A percentile compares a stretch with the other conserved stretches of the same genome.
These are phyloP conservation scores for Kodamaea ohmeri DNA, from an alignment of 1,139 yeast species.

Conservation along the genomic window DNA sequence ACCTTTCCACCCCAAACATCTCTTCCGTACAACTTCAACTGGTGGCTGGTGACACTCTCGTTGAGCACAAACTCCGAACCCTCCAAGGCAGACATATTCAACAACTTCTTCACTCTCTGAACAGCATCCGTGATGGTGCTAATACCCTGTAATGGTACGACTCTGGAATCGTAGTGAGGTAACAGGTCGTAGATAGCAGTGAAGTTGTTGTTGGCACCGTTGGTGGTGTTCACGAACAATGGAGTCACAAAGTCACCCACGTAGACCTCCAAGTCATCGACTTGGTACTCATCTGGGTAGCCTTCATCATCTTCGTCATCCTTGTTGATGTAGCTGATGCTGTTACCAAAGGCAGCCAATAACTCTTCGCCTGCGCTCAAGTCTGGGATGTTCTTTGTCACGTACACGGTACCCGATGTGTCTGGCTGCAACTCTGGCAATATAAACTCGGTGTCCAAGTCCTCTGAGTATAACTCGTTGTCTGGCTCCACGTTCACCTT, in stretches of 20 bases:
- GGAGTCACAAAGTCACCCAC: conserved; percentile 86
- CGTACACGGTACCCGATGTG: conserved; percentile 72
- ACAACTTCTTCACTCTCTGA: conserved; percentile 51
- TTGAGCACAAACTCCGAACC: conserved; percentile 67
- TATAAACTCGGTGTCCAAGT: conserved; percentile 42
- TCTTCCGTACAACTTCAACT: conserved; percentile 80
- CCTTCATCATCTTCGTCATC: conserved; percentile 90
- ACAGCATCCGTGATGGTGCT: conserved; percentile 39
- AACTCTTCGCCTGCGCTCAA: conserved; percentile 35
- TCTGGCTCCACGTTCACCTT: conserved; percentile 71
- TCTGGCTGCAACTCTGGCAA: conserved; percentile 71
- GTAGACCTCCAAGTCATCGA: conserved; percentile 71
- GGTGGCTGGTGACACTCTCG: conserved; percentile 58
- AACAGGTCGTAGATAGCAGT: conserved; percentile 73
- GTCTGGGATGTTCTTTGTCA: conserved; percentile 63
- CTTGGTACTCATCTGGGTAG: conserved; percentile 88
- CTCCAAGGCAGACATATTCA: conserved; percentile 79
- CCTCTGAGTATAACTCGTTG: conserved; percentile 58
- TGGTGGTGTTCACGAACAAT: conserved; percentile 39
- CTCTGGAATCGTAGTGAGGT: conserved; percentile 34
- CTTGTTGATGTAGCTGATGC: conserved; percentile 71
- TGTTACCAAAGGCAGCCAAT: conserved; percentile 62
- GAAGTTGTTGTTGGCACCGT: conserved; percentile 59
- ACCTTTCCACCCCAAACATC: conserved; percentile 72
- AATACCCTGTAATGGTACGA: conserved; percentile 35